Conservation (phyloP, 2,329 filamentous ascomycete genomes). For the Beauveria rudraprayagi region DNA sequence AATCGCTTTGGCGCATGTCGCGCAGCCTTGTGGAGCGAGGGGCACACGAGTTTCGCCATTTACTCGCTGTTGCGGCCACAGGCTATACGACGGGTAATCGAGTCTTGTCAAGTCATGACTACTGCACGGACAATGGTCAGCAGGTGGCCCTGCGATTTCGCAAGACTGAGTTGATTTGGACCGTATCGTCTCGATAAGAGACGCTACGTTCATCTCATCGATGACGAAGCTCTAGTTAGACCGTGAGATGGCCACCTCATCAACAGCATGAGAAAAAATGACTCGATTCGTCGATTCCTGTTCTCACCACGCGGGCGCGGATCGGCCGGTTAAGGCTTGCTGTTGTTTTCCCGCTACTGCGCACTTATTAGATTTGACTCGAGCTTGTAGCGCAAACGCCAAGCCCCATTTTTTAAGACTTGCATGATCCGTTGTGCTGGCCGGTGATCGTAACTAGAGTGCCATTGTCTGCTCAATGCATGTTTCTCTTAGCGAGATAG, state of each 20-base stretch:
- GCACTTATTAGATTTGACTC: not conserved
- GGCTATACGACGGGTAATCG: not conserved
- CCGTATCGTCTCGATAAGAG: not conserved
- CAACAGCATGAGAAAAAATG: not conserved
- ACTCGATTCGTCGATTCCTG: conserved; percentile 1
- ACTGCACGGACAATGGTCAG: not conserved
- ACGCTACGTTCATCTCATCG: not conserved
- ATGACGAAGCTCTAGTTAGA: not conserved
- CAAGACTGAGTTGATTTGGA: not conserved
- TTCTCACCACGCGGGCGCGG: not conserved
- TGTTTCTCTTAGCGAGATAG: not conserved
- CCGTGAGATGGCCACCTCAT: not conserved
- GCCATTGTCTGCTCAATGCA: not conserved
- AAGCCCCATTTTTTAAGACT: not conserved
- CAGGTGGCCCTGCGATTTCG: not conserved
- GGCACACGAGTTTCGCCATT: not conserved
- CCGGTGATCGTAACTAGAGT: not conserved
- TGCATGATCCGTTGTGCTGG: not conserved
- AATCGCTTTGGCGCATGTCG: not conserved
- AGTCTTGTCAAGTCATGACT: not conserved
- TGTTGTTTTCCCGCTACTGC: not conserved
- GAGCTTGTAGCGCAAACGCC: not conserved
- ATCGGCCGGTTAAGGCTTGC: conserved; percentile 1
- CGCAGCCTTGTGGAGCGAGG: conserved; percentile 11
- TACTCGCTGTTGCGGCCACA: conserved; percentile 1